Percentiles rank a stretch among this genome's conserved stretches.
Evolutionary conservation across 345 rosid species (phyloP).

Genomic region (Firmiana major): DNA sequence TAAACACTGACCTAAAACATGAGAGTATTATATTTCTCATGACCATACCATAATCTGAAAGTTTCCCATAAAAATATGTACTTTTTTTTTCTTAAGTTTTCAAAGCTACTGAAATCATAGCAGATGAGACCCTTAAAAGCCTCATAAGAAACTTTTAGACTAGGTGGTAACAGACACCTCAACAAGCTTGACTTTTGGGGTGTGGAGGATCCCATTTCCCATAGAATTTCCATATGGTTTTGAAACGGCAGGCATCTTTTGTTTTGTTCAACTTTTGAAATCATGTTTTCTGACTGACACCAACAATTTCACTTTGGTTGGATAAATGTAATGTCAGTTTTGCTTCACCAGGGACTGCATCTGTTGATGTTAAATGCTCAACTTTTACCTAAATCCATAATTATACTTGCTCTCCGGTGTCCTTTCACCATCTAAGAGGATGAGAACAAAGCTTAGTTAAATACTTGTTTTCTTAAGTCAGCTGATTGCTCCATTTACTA

Average conservation of each 20-base stretch:
- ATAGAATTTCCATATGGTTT: neutral
- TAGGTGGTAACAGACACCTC: neutral
- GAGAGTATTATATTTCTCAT: neutral
- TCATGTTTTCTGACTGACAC: neutral
- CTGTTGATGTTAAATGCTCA: too few relatives aligned
- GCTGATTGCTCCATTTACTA: too few relatives aligned
- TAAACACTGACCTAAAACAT: too few relatives aligned
- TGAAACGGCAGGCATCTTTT: neutral
- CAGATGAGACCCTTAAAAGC: neutral
- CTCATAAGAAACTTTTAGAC: neutral
- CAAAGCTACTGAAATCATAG: slow-evolving; percentile 7
- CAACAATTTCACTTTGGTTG: neutral
- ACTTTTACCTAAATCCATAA: too few relatives aligned
- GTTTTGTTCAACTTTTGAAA: neutral
- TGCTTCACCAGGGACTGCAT: too few relatives aligned
- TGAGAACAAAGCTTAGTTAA: too few relatives aligned
- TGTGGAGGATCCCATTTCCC: neutral
- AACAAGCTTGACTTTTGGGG: slow-evolving; percentile 1
- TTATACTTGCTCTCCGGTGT: too few relatives aligned
- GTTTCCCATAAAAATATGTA: neutral
- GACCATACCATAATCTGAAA: neutral
- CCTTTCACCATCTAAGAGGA: too few relatives aligned
- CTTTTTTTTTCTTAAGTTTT: neutral
- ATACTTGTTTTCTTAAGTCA: too few relatives aligned
- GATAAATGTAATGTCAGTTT: neutral